phyloP scores from a whole-genome alignment of 2,329 filamentous ascomycete genomes.

The Triangularia verruculosa region DNA sequence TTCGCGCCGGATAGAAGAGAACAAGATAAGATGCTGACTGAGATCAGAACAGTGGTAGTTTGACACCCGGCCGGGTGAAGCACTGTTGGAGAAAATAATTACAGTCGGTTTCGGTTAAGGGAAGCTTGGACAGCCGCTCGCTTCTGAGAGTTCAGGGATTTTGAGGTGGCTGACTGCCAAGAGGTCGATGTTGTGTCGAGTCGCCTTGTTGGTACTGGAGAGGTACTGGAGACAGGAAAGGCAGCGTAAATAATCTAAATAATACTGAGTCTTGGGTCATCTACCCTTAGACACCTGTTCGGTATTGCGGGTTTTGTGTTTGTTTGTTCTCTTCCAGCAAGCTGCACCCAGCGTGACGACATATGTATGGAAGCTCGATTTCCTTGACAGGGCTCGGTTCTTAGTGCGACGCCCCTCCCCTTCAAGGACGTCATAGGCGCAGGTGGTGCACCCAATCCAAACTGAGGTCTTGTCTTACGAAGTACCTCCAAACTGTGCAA shows the following conservation, averaged over 20 bases:
- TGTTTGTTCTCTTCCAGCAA: neutral
- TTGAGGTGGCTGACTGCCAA: neutral
- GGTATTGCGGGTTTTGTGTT: neutral
- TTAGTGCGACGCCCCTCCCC: constrained; percentile 6
- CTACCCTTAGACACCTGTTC: neutral
- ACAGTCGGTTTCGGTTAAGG: neutral
- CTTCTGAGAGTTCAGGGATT: neutral
- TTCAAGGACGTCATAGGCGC: constrained; percentile 25
- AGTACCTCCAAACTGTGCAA: too few species aligned
- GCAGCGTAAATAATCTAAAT: too few species aligned
- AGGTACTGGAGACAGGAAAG: neutral
- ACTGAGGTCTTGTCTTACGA: too few species aligned
- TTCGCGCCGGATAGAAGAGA: neutral
- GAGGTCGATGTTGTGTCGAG: neutral
- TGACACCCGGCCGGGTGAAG: neutral
- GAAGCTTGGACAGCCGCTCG: neutral
- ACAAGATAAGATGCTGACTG: neutral
- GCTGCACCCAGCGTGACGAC: neutral
- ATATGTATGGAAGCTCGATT: neutral
- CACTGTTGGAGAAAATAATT: neutral
- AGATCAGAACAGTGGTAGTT: neutral
- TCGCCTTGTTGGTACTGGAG: neutral
- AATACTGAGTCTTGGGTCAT: neutral
- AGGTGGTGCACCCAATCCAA: neutral
- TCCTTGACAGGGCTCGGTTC: neutral